Percentiles rank a stretch among this genome's conserved stretches.
These are phyloP conservation scores for Backusella westeae DNA, from an alignment of 192 early-diverging fungal genomes.

Conservation along the genomic window DNA sequence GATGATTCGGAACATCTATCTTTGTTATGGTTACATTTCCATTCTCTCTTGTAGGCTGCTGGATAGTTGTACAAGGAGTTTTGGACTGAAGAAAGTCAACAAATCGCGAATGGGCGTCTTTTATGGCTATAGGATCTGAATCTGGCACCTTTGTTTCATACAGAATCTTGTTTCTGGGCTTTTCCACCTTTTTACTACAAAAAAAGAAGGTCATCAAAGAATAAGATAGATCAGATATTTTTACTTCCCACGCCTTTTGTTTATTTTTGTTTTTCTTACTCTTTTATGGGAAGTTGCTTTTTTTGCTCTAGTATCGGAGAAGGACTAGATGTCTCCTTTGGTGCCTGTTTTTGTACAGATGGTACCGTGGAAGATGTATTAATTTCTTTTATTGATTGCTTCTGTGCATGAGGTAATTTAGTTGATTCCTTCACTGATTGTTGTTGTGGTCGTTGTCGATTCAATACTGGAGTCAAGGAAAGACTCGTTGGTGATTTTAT, in stretches of 20 bases:
- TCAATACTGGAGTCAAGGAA: neutral
- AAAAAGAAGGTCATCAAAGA: neutral
- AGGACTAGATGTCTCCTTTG: neutral
- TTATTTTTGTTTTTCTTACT: neutral
- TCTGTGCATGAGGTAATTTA: neutral
- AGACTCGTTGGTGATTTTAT: neutral
- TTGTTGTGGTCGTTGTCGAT: neutral
- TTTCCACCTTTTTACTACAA: neutral
- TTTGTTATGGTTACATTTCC: conserved; percentile 30
- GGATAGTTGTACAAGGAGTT: neutral
- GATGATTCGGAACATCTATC: conserved; percentile 35
- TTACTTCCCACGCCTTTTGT: neutral
- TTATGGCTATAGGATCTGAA: neutral
- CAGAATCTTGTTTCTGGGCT: neutral
- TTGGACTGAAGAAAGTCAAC: neutral
- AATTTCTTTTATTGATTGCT: neutral
- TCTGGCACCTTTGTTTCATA: conserved; percentile 2
- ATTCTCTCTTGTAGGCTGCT: conserved; percentile 4
- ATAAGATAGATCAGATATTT: neutral
- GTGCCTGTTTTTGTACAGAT: neutral
- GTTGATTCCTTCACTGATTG: neutral
- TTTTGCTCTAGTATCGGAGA: neutral
- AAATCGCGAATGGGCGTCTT: neutral
- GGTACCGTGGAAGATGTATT: neutral
- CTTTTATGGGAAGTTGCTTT: neutral